phyloP scores from a whole-genome alignment of 768 basidiomycete species.

The Suillus bovinus region DNA sequence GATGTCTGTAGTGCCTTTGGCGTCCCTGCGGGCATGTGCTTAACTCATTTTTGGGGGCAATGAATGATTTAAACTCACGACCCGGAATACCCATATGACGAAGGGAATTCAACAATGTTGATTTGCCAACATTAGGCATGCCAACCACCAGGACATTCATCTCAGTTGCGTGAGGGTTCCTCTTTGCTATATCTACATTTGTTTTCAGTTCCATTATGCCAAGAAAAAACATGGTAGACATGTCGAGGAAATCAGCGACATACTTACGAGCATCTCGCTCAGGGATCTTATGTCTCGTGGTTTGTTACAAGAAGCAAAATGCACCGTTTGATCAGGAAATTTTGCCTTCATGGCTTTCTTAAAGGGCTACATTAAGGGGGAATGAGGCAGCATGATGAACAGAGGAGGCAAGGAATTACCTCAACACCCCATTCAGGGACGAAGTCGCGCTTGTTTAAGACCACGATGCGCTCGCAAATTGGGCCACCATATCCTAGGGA shows the following conservation, averaged over 20 bases:
- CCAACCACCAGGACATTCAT: constrained; percentile 92
- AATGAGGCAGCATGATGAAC: not conserved
- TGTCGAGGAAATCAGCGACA: constrained; percentile 34
- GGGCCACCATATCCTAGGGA: constrained; percentile 25
- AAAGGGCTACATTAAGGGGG: constrained; percentile 57
- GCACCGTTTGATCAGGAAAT: constrained; percentile 66
- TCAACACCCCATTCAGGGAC: constrained; percentile 87
- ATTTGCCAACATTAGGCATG: constrained; percentile 99
- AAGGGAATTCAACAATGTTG: constrained; percentile 88
- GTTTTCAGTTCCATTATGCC: not conserved
- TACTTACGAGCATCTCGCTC: constrained; percentile 72
- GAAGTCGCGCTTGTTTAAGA: constrained; percentile 92
- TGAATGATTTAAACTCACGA: constrained; percentile 52
- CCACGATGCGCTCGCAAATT: constrained; percentile 82
- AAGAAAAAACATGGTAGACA: not conserved
- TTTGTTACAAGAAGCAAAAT: constrained; percentile 75
- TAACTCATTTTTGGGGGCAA: constrained; percentile 5
- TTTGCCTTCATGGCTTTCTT: constrained; percentile 66
- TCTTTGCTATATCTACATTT: constrained; percentile 63
- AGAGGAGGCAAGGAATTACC: constrained; percentile 43
- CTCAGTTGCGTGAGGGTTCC: constrained; percentile 68
- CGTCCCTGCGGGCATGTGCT: constrained; percentile 45
- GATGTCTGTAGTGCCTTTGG: constrained; percentile 91
- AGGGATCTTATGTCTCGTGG: constrained; percentile 63
- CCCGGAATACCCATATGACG: constrained; percentile 85